Base-by-base conservation (phyloP, 257 asterid genomes). In the Verbascum thapsus region DNA sequence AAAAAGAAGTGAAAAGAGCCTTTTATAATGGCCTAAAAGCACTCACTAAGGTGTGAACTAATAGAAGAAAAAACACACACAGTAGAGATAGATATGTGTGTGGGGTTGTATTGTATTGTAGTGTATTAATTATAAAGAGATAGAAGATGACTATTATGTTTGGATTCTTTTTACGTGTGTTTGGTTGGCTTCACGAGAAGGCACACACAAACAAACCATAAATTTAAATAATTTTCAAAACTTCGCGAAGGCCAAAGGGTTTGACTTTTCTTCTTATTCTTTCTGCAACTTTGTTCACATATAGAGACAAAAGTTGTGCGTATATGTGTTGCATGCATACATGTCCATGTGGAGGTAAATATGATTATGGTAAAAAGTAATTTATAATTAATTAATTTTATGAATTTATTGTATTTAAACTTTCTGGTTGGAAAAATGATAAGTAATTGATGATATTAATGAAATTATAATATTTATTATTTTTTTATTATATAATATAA, bases 171-270 rank as follows among this genome's bases (percentile, higher is more conserved):
- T 54, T 72, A 58, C 72, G 68, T 72, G 58, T 55, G 72, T 53
- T 66, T 32, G 73, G 79, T 71, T 72, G 87, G 81, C 65, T 65
- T 81, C 83, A 76, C 84, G 88, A 77, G 88, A 81, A 78, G 72
- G 69, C 44, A 56, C 49, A 54, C 37, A 15, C 1, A 11, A 22
- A 58, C 52, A n/a, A n/a, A n/a, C n/a, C n/a, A n/a, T n/a, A n/a
- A 63, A n/a, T n/a, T n/a, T n/a, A n/a, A n/a, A 19, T 52, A 58
- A 5, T 66, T 67, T 72, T 34, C 63, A 63, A 66, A 22, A 13
- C 68, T 61, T 70, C 47, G 58, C 47, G 48, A 66, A 61, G 54
- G 51, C 71, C 67, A 61, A 66, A 38, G 52, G 84, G n/a, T n/a
- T 76, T 73, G 87, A 81, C 84, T 73, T 70, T 72, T 75, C 66